Base-by-base conservation (phyloP, 441 rosid species). In the Macaranga tanarius region DNA sequence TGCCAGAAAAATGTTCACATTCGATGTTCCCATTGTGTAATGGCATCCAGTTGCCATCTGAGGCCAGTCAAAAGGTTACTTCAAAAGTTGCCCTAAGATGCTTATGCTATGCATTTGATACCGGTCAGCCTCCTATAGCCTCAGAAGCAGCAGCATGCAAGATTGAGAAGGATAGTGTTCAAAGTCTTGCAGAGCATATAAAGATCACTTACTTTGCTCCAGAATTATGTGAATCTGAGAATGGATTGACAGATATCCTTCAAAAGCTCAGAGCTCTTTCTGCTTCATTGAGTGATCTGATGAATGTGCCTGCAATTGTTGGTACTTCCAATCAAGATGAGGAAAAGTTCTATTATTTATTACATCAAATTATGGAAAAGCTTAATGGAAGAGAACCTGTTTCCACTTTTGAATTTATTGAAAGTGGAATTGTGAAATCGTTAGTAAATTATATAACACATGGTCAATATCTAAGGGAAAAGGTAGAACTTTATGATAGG, bases 321-420 rank as follows among this genome's bases (percentile, higher is more conserved):
- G 86, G 65, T 69, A 72, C 78, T 57, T 74, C 67, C 77, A 73
- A 26, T 63, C 86, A 78, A 65, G 81, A 86, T 68, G 90, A 84
- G 62, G 94, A 88, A 69, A 85, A 82, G 62, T 87, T 85, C 71
- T 70, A 82, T 70, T 68, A 62, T 63, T 61, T 88, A 61, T 86
- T 93, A 81, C 79, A 78, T 79, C 87, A 88, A 64, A 80, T 90
- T 42, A 77, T 88, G 81, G 88, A 65, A 73, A 88, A 83, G 78
- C 90, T 96, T 79, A 80, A 81, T 76, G 97, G 98, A 75, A 81
- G 77, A 77, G 99, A 93, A 78, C 86, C 89, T 65, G 88, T 96
- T 77, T 96, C 99, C 76, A 92, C 91, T 62, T 96, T 96, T 84
- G 99, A 93, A 82, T 88, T 96, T 70, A 85, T 90, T 64, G 97